Percentiles rank a stretch among this genome's conserved stretches.
Conservation (phyloP, 805 yeast genomes). For the Candida taoyuanica region DNA sequence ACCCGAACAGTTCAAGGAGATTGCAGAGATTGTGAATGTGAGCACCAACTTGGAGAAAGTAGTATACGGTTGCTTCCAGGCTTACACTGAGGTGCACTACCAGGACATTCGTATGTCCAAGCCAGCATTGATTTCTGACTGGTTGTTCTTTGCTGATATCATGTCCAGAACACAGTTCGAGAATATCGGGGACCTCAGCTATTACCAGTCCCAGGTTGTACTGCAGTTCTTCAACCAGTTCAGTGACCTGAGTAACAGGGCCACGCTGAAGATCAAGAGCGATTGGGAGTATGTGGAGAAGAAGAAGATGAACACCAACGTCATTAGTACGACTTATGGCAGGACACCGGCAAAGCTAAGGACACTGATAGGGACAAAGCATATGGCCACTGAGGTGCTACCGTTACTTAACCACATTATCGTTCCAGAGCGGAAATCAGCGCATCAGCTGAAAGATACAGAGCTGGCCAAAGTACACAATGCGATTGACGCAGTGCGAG, state of each 20-base stretch:
- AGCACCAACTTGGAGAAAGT: constrained; percentile 58
- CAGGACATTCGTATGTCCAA: constrained; percentile 59
- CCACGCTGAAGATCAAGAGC: constrained; percentile 28
- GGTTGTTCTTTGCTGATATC: constrained; percentile 72
- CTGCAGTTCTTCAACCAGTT: constrained; percentile 61
- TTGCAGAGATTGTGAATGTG: constrained; percentile 43
- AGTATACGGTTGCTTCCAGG: constrained; percentile 64
- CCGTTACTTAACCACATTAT: constrained; percentile 33
- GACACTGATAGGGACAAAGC: constrained; percentile 9
- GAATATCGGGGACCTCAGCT: constrained; percentile 43
- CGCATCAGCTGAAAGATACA: constrained; percentile 17
- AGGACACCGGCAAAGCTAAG: constrained; percentile 15
- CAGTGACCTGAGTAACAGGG: constrained; percentile 49
- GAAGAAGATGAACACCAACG: constrained; percentile 13
- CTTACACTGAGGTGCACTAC: constrained; percentile 56
- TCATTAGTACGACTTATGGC: constrained; percentile 9
- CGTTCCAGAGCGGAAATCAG: constrained; percentile 25
- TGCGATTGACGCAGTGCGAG: constrained; percentile 35
- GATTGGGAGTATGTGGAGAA: constrained; percentile 27
- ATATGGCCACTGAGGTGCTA: constrained; percentile 28
- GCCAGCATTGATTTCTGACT: constrained; percentile 62
- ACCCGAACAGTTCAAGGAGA: constrained; percentile 42
- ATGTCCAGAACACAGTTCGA: constrained; percentile 38
- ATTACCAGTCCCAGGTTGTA: constrained; percentile 54
- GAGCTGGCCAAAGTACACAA: constrained; percentile 29